phyloP scores from a whole-genome alignment of 208 protist genomes.

The Endotrypanum monterogeii region DNA sequence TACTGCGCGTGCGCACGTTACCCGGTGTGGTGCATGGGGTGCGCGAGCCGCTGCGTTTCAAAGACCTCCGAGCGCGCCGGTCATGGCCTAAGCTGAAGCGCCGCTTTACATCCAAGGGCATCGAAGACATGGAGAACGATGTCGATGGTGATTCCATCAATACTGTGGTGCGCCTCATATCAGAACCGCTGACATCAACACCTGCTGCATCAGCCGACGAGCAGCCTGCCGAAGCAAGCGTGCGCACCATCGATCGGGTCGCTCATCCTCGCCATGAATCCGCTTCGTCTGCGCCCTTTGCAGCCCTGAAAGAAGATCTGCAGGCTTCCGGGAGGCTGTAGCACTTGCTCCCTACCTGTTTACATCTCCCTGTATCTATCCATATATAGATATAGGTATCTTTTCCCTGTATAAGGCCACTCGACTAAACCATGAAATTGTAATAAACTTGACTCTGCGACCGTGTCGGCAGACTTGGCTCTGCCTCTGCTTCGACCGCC shows the following conservation, averaged over 20 bases:
- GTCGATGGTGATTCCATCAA: conserved; percentile 71
- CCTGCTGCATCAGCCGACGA: background rate
- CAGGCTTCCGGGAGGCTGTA: conserved; percentile 54
- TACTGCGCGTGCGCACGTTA: conserved; percentile 90
- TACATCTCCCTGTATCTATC: background rate
- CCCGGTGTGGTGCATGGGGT: conserved; percentile 89
- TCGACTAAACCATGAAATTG: background rate
- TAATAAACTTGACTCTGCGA: background rate
- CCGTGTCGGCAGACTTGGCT: background rate
- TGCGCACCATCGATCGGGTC: conserved; percentile 44
- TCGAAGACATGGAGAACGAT: conserved; percentile 49
- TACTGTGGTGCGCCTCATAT: conserved; percentile 71
- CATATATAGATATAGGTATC: background rate
- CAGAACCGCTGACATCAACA: conserved; percentile 6
- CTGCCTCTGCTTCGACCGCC: background rate
- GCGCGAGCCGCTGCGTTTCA: conserved; percentile 87
- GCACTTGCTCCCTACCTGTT: background rate
- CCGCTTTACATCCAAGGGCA: conserved; percentile 59
- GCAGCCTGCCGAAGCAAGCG: background rate
- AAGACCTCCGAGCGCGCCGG: conserved; percentile 75
- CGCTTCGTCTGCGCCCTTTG: conserved; percentile 67
- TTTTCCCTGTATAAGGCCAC: background rate
- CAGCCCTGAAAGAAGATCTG: conserved; percentile 58
- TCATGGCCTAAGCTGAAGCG: conserved; percentile 82
- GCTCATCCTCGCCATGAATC: conserved; percentile 45